Evolutionary conservation across 1,139 yeast genomes (phyloP), one percentile per base, ranked within the genome.

Genomic region (Blastobotrys capitulatus): DNA sequence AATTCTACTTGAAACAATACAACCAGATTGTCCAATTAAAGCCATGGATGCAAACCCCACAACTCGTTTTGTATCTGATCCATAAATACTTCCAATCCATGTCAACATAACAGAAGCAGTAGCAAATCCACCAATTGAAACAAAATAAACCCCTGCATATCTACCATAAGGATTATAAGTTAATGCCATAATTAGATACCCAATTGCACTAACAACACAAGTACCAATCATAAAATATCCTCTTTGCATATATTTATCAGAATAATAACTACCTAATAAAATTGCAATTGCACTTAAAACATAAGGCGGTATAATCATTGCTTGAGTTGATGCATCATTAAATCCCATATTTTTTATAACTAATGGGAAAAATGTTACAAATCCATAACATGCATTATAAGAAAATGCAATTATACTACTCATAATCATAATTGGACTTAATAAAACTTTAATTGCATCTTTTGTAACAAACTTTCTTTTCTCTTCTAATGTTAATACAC

Each of bases 71-170:
- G 66, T 52, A 41, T 65, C 68, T 13, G 64, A 55, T 8, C 65
- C 62, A 38, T 64, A 67, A 52, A 65, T 65, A 50, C 65, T 65
- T 31, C 61, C 62, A 10, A 59, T 57, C 69, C 69, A 65, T 6
- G 64, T 53, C 35, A 64, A 49, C 20, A 62, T 54, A 34, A 64
- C 42, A 6, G 67, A 58, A 10, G 61, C 60, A 22, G 62, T 61
- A 2, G 67, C 58, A 55, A 62, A 65, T 22, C 62, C 58, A 1
- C 68, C 69, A 13, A 57, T 54, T 9, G 66, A 59, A 8, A 64
- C 66, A 15, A 65, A 54, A 52, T 58, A 64, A 16, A 62, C 56
- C 6, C 67, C 68, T 48, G 61, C 56, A 52, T 65, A 65, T 26
- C 62, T 52, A n/a, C 59, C 61, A 8, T 59, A 61, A 3, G 57